Evolutionary conservation across 257 asterid species (phyloP), one percentile per base, ranked within the genome.

Genomic region (Apocynum venetum): DNA sequence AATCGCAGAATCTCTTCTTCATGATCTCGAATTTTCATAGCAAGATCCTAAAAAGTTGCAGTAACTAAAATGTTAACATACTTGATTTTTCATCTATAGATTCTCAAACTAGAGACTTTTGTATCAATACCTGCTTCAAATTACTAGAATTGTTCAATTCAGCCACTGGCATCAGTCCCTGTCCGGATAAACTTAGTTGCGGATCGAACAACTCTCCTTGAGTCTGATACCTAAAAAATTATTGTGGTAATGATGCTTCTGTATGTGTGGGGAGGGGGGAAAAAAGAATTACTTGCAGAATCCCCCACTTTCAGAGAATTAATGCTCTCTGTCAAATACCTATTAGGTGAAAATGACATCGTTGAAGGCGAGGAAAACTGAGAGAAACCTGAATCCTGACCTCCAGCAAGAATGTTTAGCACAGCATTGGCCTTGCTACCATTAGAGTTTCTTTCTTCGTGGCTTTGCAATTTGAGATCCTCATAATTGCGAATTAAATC

Each of bases 1-100:
- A 93, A 84, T 75, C 88, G 97, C 72, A 83, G 77, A 85, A 96
- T 89, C 89, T 96, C 99, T 84, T 91, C 92, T 82, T 91, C 99
- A 79, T 90, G 96, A 78, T 90, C 97, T 74, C 80, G 92, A 79
- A 90, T 83, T 88, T 87, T 91, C 75, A 85, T 82, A 72, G 90
- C 87, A 78, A 88, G 88, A 76, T 90, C 96, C 96, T 91, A 82
- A 80, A 77, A 35, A 74, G 41, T 79, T 64, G 81, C 78, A 79
- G 44, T 46, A 68, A 81, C 68, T 80, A 79, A 77, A 79, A 82
- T 67, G 64, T 79, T 25, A 25, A 19, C 79, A 82, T 38, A 77
- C 25, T 59, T 51, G 35, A 55, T 2, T 1, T 6, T 14, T 11
- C 66, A 43, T 40, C 49, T 11, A 20, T 13, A 10, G 1, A 49